Conservation (phyloP, 2,329 filamentous ascomycete species). For the Aspergillus sp. region DNA sequence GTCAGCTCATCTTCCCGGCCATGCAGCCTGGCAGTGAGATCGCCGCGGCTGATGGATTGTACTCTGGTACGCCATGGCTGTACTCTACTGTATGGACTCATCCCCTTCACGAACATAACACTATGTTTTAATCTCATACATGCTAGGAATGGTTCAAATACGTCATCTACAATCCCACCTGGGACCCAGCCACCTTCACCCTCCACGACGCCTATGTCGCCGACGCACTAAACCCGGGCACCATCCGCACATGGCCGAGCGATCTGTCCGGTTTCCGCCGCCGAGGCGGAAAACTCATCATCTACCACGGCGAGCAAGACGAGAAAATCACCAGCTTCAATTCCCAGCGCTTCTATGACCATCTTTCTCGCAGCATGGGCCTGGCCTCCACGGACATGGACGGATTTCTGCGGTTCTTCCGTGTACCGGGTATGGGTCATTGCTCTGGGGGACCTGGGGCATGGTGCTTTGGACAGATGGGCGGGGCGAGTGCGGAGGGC, state of each 20-base stretch:
- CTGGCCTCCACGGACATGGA: conserved; percentile 2
- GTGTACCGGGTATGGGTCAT: conserved; percentile 8
- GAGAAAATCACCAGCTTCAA: conserved; percentile 12
- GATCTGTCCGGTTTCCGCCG: conserved; percentile 43
- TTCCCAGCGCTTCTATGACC: conserved; percentile 6
- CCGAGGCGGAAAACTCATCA: conserved; percentile 35
- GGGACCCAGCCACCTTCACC: conserved; percentile 19
- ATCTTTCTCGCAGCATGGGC: conserved; percentile 1
- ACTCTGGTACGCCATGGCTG: conserved; percentile 2
- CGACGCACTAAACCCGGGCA: conserved; percentile 28
- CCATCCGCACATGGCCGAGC: conserved; percentile 21
- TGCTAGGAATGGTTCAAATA: conserved; percentile 18
- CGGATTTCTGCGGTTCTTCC: conserved; percentile 9
- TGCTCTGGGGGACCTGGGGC: conserved; percentile 6
- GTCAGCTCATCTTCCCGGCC: conserved; percentile 17
- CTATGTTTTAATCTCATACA: no score
- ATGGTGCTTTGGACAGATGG: conserved; percentile 6
- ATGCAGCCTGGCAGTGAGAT: conserved; percentile 15
- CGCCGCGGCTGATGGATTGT: conserved; percentile 5
- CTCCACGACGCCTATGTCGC: conserved; percentile 10
- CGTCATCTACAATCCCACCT: conserved; percentile 29
- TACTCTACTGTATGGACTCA: background rate
- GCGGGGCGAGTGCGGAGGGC: background rate
- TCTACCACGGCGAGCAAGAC: conserved; percentile 30
- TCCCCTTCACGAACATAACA: no score